Percentiles rank a stretch among this genome's conserved stretches.
Conservation (phyloP, 176 grass and related monocot genomes). For the Bothriochloa decipiens region DNA sequence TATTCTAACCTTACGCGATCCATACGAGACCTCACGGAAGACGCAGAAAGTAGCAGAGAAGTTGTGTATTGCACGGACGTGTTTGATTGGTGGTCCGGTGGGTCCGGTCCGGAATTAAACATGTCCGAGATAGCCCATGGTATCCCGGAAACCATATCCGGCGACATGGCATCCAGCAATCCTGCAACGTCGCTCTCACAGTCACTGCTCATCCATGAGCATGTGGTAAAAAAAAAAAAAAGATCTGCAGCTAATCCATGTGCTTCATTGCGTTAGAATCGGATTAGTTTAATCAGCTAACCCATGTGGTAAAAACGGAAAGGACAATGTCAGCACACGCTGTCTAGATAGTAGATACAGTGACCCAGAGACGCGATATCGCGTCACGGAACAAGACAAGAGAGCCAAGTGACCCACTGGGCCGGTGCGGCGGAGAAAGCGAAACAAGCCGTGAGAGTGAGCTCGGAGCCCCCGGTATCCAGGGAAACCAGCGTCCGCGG, state of each 20-base stretch:
- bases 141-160: not conserved
- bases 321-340: not conserved
- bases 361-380: not conserved
- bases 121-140: too few species aligned
- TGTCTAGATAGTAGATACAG: not conserved
- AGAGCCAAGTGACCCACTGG: not conserved
- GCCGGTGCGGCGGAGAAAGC: not conserved
- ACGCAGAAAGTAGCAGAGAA: too few species aligned
- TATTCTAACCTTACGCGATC: too few species aligned
- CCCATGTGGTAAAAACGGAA: not conserved
- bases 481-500: slow-evolving; percentile 30
- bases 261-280: not conserved
- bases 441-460: not conserved
- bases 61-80: too few species aligned
- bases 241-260: not conserved
- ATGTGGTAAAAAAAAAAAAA: not conserved
- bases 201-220: too few species aligned
- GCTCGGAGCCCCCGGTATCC: slow-evolving; percentile 11
- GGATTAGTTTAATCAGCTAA: not conserved
- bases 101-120: too few species aligned
- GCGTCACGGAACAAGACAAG: not conserved
- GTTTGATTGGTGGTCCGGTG: too few species aligned
- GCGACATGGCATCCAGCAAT: not conserved
- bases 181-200: not conserved
- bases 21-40: too few species aligned